These are phyloP conservation scores for Globisporangium paroecandrum DNA, from an alignment of 352 stramenopile species.

Conservation along the genomic window DNA sequence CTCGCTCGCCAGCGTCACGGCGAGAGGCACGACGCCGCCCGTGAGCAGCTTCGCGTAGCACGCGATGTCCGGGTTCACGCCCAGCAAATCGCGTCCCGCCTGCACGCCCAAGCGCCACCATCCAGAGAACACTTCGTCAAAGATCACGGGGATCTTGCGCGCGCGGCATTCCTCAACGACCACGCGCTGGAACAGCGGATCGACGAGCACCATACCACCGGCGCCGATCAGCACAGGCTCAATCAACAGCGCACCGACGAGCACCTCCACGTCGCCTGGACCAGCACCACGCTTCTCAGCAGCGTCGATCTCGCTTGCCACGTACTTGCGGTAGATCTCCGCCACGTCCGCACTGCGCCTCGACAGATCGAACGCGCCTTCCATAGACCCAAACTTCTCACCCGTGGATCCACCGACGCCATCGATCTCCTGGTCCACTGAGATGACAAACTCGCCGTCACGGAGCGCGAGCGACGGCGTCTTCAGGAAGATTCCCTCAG, in stretches of 20 bases:
- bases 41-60: constrained; percentile 92
- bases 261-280: constrained; percentile 22
- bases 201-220: constrained; percentile 88
- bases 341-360: constrained; percentile 35
- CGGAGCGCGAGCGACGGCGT: constrained; percentile 69
- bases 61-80: constrained; percentile 85
- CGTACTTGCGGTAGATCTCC: constrained; percentile 62
- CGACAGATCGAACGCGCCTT: constrained; percentile 51
- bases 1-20: constrained; percentile 84
- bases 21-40: constrained; percentile 84
- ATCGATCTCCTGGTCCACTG: constrained; percentile 46
- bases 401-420: constrained; percentile 17
- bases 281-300: constrained; percentile 22
- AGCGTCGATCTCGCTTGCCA: constrained; percentile 47
- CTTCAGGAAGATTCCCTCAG: constrained; percentile 77
- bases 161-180: constrained; percentile 72
- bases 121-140: constrained; percentile 91
- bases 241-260: constrained; percentile 77
- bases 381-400: constrained; percentile 42
- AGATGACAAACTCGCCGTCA: constrained; percentile 55
- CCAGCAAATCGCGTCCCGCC: constrained; percentile 80
- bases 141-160: constrained; percentile 88
- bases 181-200: constrained; percentile 91
- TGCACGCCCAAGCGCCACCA: constrained; percentile 89
- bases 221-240: constrained; percentile 90